phyloP scores from a whole-genome alignment of 768 basidiomycete species.

The Lanmaoa pseudosensibilis region DNA sequence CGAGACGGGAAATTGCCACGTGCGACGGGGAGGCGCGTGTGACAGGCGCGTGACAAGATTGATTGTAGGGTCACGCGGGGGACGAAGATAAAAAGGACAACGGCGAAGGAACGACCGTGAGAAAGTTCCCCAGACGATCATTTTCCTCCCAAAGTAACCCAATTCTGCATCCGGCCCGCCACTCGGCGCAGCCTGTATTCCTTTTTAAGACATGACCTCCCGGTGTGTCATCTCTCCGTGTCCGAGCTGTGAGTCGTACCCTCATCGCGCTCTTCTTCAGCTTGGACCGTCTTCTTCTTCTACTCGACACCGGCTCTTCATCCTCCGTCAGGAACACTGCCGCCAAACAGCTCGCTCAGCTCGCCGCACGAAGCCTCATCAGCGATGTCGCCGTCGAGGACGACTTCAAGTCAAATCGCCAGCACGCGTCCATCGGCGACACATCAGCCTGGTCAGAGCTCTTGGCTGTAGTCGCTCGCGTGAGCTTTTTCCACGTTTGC shows the following conservation, averaged over 20 bases:
- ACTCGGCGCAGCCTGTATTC: slow-evolving; percentile 54
- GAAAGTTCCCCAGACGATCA: slow-evolving; percentile 53
- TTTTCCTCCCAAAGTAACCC: slow-evolving; percentile 45
- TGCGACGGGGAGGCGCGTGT: slow-evolving; percentile 10
- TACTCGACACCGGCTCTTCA: slow-evolving; percentile 94
- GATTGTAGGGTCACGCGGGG: slow-evolving; percentile 42
- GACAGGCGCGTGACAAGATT: slow-evolving; percentile 37
- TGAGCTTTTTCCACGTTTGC: slow-evolving; percentile 34
- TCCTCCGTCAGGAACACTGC: slow-evolving; percentile 90
- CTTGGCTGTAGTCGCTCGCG: slow-evolving; percentile 86
- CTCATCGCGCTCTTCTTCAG: slow-evolving; percentile 39
- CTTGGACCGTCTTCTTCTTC: slow-evolving; percentile 94
- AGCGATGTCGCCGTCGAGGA: slow-evolving; percentile 81
- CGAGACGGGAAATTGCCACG: not conserved
- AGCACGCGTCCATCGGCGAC: slow-evolving; percentile 59
- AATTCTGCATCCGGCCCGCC: slow-evolving; percentile 38
- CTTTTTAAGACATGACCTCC: slow-evolving; percentile 70
- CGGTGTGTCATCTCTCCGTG: slow-evolving; percentile 43
- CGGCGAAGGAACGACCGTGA: slow-evolving; percentile 42
- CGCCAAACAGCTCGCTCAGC: slow-evolving; percentile 91
- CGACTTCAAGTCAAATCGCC: slow-evolving; percentile 61
- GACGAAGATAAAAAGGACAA: slow-evolving; percentile 66
- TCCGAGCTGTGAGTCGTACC: not conserved
- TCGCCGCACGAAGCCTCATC: slow-evolving; percentile 83
- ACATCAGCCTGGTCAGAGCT: slow-evolving; percentile 87